Conservation (phyloP, 1,139 yeast genomes). For the Eremothecium cymbalariae region DNA sequence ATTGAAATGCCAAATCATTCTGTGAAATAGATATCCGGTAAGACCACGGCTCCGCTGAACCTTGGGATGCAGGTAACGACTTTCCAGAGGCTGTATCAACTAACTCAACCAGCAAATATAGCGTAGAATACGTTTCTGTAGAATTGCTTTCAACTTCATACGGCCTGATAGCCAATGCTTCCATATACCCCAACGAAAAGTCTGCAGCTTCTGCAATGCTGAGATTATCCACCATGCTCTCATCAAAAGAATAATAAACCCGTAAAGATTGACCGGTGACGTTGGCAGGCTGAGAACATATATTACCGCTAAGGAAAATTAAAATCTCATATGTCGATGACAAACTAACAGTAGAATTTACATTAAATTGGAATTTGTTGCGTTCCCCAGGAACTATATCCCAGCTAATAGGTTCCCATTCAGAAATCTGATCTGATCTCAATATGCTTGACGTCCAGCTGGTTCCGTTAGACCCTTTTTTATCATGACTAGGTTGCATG, state of each 20-base stretch:
- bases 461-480: no score
- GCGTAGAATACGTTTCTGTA: conserved; percentile 24
- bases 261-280: conserved; percentile 36
- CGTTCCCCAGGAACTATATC: conserved; percentile 16
- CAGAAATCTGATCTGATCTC: no score
- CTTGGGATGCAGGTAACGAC: conserved; percentile 36
- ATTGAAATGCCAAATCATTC: conserved; percentile 55
- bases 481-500: no score
- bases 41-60: conserved; percentile 42
- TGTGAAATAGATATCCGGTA: conserved; percentile 69
- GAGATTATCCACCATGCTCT: conserved; percentile 31
- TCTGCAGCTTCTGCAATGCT: conserved; percentile 24
- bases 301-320: conserved; percentile 52
- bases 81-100: conserved; percentile 31
- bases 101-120: conserved; percentile 39
- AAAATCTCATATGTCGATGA: conserved; percentile 40
- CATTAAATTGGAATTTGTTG: conserved; percentile 20
- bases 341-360: conserved; percentile 18
- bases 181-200: conserved; percentile 46
- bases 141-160: conserved; percentile 23
- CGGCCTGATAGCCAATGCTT: conserved; percentile 43
- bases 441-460: no score
- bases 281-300: conserved; percentile 42
- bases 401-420: no score
- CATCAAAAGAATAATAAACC: conserved; percentile 45